Base-by-base conservation (phyloP, 108 stramenopile species). In the Craspedostauros australis region DNA sequence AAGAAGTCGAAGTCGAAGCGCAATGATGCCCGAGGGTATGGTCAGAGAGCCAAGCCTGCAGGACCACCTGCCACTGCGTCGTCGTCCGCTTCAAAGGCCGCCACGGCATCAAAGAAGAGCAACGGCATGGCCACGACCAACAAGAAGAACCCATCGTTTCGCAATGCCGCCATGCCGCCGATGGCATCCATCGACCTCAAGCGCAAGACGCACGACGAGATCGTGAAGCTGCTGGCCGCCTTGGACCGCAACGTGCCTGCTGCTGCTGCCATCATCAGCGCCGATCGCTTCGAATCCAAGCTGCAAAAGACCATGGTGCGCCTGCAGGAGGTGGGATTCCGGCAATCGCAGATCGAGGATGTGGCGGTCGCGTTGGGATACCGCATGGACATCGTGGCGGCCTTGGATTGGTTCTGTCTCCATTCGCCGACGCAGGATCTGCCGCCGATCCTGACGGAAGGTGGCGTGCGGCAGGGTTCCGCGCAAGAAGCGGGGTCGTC, bases 331-430 rank as follows among this genome's bases (percentile, higher is more conserved):
- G 41, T 70, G 11, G 57, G 52, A 9, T 76, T 80, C 31, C 5
- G 22, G 14, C 53, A 54, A n/a, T 5, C 4, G 37, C 66, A 78
- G 12, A 57, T 78, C 1, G 61, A 73, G 38, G 27, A 16, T 22
- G 75, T 59, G 0, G 61, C 70, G 12, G n/a, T 11, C 2, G 63
- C 42, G 27, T 43, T 77, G 29, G 46, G 51, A 16, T 83, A 75
- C 30, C 42, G 50, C 5, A 66, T 81, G 6, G 73, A 70, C 6
- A 29, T 88, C n/a, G 79, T 78, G 19, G 16, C 30, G 0, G 73
- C 80, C 9, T 55, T 88, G 26, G 80, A 88, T 67, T 88, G 73
- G 72, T 25, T 88, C n/a, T 88, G 86, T 53, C 49, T 77, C 28
- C 42, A 84, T 62, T 25, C 77, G 2, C 23, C 64, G 5, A 61